phyloP scores from a whole-genome alignment of 257 asterid species.

The Vinca minor region DNA sequence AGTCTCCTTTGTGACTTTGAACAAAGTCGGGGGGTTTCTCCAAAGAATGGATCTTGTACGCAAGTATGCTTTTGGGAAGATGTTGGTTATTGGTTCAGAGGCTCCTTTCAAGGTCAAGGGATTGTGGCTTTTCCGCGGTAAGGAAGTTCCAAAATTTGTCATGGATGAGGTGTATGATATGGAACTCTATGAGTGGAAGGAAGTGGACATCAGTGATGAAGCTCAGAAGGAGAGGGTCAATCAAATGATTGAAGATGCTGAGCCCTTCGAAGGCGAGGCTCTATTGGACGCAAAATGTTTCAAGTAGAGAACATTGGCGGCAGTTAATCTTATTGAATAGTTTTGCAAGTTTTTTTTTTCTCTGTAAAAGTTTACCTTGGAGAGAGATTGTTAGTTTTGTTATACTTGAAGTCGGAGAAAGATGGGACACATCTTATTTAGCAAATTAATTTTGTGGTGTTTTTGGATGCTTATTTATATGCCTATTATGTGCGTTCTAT shows the following conservation, averaged over 20 bases:
- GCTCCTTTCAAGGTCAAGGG: slow-evolving; percentile 90
- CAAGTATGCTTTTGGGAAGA: slow-evolving; percentile 91
- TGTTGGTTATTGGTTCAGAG: slow-evolving; percentile 73
- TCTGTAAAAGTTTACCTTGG: background rate
- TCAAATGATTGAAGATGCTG: slow-evolving; percentile 88
- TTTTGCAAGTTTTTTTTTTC: background rate
- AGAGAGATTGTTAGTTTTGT: background rate
- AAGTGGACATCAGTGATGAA: slow-evolving; percentile 71
- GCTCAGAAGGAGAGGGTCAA: slow-evolving; percentile 84
- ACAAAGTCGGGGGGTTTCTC: slow-evolving; percentile 88
- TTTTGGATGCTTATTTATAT: too few species aligned
- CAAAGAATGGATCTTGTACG: slow-evolving; percentile 94
- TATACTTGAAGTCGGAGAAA: too few species aligned
- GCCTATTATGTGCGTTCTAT: too few species aligned
- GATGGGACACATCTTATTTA: background rate
- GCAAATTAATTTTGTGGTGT: background rate
- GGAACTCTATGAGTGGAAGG: slow-evolving; percentile 84
- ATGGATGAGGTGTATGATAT: slow-evolving; percentile 82
- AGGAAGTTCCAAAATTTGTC: slow-evolving; percentile 67
- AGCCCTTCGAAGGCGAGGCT: slow-evolving; percentile 84
- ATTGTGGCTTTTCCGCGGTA: slow-evolving; percentile 84
- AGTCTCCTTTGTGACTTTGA: slow-evolving; percentile 78
- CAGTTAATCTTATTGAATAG: background rate
- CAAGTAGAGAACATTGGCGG: slow-evolving; percentile 38
- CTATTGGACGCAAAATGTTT: slow-evolving; percentile 89